Percentiles rank a stretch among this genome's conserved stretches.
Conservation (phyloP, 768 basidiomycete species). For the Phanerochaete sordida region DNA sequence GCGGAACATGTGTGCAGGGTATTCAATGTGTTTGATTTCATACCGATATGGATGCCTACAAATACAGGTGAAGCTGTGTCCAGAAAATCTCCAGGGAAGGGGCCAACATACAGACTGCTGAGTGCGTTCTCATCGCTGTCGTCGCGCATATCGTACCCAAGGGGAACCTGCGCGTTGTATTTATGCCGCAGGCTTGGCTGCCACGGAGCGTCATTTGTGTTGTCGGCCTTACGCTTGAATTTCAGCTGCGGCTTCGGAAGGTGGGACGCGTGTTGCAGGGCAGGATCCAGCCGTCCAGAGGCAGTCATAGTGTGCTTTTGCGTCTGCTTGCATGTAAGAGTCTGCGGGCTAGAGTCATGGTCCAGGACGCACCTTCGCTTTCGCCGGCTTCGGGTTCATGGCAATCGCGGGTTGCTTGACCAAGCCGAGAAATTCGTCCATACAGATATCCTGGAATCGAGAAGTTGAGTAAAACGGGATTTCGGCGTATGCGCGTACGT, state of each 20-base stretch:
- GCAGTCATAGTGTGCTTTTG: slow-evolving; percentile 8
- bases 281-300: slow-evolving; percentile 50
- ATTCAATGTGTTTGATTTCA: slow-evolving; percentile 73
- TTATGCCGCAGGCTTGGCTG: slow-evolving; percentile 70
- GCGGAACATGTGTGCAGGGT: slow-evolving; percentile 67
- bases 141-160: slow-evolving; percentile 56
- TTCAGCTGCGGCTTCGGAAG: slow-evolving; percentile 78
- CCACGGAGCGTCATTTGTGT: slow-evolving; percentile 57
- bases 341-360: background rate
- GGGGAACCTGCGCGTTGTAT: slow-evolving; percentile 78
- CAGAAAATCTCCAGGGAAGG: background rate
- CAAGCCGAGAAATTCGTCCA: slow-evolving; percentile 76
- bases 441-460: slow-evolving; percentile 62
- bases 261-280: slow-evolving; percentile 70
- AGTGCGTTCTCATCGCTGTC: slow-evolving; percentile 19
- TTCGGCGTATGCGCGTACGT: slow-evolving; percentile 22
- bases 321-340: background rate
- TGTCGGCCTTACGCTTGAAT: slow-evolving; percentile 62
- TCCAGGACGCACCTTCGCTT: slow-evolving; percentile 18
- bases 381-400: slow-evolving; percentile 44
- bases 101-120: slow-evolving; percentile 29
- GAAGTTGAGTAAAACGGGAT: background rate
- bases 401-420: slow-evolving; percentile 64
- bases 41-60: slow-evolving; percentile 72
- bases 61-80: background rate